phyloP scores from a whole-genome alignment of 163 green algal genomes.

The Chlorella variabilis region DNA sequence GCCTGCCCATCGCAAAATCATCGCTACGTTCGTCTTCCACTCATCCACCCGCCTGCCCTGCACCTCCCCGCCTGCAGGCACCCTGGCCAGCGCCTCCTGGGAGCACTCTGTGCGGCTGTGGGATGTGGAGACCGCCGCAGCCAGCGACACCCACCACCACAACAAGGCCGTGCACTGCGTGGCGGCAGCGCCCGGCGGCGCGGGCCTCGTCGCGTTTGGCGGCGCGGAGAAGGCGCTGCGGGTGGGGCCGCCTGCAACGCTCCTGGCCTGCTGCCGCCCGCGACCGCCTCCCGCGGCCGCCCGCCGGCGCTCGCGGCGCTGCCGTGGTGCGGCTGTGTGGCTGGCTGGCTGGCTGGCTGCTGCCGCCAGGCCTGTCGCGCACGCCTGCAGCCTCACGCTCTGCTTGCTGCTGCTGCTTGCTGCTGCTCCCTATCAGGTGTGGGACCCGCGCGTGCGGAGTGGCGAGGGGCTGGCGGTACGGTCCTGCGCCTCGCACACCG shows the following conservation, averaged over 20 bases:
- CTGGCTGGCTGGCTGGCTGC: too few species aligned
- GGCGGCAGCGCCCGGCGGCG: constrained; percentile 37
- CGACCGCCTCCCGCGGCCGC: too few species aligned
- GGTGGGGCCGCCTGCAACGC: too few species aligned
- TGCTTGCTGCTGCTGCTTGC: too few species aligned
- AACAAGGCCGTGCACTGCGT: constrained; percentile 76
- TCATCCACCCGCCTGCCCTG: neutral
- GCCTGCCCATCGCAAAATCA: too few species aligned
- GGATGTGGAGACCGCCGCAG: constrained; percentile 60
- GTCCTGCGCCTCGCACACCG: constrained; percentile 62
- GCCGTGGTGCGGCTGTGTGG: too few species aligned
- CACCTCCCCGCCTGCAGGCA: constrained; percentile 53
- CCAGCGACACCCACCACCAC: constrained; percentile 70
- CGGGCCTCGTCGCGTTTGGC: constrained; percentile 59
- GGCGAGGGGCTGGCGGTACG: constrained; percentile 34
- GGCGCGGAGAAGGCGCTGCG: constrained; percentile 59
- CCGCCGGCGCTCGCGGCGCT: too few species aligned
- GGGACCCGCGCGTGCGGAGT: constrained; percentile 46
- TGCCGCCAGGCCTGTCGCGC: too few species aligned
- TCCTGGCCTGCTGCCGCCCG: too few species aligned
- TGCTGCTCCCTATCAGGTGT: constrained; percentile 30
- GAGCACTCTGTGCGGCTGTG: constrained; percentile 81
- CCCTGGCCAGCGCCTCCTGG: constrained; percentile 76
- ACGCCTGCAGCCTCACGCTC: too few species aligned
- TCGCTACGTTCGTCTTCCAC: too few species aligned